A percentile compares a stretch with the other conserved stretches of the same genome.
Conservation (phyloP, 306 rosid genomes). For the Prunus mongolica region DNA sequence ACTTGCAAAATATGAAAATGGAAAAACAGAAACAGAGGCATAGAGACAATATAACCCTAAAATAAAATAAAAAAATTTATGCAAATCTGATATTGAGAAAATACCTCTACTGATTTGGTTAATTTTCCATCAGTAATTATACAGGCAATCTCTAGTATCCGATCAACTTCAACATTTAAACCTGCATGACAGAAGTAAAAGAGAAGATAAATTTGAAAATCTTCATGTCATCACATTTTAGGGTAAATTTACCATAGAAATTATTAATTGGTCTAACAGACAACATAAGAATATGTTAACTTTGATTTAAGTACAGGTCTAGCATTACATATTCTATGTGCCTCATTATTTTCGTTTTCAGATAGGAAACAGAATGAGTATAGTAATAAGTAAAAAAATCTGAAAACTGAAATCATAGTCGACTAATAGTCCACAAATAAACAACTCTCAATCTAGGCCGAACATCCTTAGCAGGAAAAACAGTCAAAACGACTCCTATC, state of each 20-base stretch:
- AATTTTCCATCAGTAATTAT: slow-evolving; percentile 79
- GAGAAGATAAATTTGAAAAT: neutral
- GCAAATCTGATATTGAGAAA: neutral
- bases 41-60: neutral
- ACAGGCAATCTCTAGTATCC: slow-evolving; percentile 95
- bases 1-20: neutral
- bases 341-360: neutral
- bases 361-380: neutral
- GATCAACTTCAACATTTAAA: slow-evolving; percentile 74
- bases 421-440: neutral
- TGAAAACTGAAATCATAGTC: neutral
- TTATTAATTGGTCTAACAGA: neutral
- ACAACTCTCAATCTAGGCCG: neutral
- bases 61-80: neutral
- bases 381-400: neutral
- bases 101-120: slow-evolving; percentile 76
- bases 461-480: neutral
- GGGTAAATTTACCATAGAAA: slow-evolving; percentile 1
- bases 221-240: neutral
- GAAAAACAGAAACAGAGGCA: neutral
- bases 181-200: slow-evolving; percentile 46
- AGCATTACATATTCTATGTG: neutral
- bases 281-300: neutral
- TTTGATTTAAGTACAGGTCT: neutral
- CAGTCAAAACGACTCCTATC: neutral